phyloP scores from a whole-genome alignment of 352 stramenopile species.

The Hyaloperonospora brassicae region DNA sequence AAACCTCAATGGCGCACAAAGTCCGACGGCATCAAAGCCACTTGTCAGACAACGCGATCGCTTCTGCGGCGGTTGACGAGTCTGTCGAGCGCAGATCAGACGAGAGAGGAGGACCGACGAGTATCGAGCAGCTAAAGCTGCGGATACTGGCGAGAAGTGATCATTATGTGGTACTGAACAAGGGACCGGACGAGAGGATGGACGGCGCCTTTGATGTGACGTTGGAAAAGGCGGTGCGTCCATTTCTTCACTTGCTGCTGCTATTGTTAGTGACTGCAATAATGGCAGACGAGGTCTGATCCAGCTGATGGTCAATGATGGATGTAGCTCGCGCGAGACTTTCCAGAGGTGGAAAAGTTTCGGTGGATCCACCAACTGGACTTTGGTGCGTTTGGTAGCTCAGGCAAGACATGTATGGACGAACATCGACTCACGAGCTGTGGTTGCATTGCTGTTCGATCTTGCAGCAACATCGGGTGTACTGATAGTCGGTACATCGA shows the following conservation, averaged over 20 bases:
- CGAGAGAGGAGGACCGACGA: slow-evolving; percentile 45
- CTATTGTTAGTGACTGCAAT: background rate
- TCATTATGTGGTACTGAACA: slow-evolving; percentile 74
- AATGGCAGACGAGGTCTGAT: background rate
- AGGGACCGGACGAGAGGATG: slow-evolving; percentile 73
- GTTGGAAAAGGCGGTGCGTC: slow-evolving; percentile 78
- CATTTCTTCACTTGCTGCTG: background rate
- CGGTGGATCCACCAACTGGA: slow-evolving; percentile 88
- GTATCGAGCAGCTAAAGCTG: slow-evolving; percentile 46
- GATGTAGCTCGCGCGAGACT: slow-evolving; percentile 54
- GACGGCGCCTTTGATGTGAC: slow-evolving; percentile 84
- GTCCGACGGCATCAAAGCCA: slow-evolving; percentile 47
- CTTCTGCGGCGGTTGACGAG: background rate
- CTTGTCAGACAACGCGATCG: slow-evolving; percentile 23
- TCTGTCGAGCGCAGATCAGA: slow-evolving; percentile 5
- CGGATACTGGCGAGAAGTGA: slow-evolving; percentile 37
- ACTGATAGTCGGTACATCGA: slow-evolving; percentile 67
- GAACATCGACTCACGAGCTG: slow-evolving; percentile 1
- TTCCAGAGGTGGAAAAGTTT: slow-evolving; percentile 69
- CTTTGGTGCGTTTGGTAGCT: slow-evolving; percentile 41
- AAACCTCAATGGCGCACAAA: background rate
- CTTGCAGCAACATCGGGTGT: slow-evolving; percentile 72
- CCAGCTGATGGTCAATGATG: slow-evolving; percentile 1
- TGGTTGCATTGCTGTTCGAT: background rate
- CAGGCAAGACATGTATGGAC: background rate